Evolutionary conservation across 371 early-diverging fungal genomes (phyloP).

Genomic region (Mortierella sp.): DNA sequence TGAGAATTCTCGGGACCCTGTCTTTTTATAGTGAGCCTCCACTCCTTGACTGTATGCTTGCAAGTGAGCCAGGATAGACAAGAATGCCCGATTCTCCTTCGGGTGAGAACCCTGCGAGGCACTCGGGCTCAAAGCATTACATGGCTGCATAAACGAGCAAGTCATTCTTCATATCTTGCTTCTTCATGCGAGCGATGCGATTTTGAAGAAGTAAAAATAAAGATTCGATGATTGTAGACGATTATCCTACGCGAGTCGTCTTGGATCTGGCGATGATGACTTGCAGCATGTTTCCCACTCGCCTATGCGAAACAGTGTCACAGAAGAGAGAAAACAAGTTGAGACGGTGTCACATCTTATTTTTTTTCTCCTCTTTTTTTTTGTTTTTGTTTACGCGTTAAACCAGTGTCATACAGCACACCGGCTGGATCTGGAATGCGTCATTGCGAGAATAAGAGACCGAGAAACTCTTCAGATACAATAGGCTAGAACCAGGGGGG

Average conservation of each 20-base stretch:
- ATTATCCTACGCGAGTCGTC: too few relatives aligned
- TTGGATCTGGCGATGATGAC: too few relatives aligned
- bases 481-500: neutral
- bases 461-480: neutral
- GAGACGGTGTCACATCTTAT: neutral
- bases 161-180: neutral
- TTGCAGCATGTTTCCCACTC: too few relatives aligned
- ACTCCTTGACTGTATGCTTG: too few relatives aligned
- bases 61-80: neutral
- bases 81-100: neutral
- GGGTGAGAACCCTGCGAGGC: neutral
- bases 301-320: neutral
- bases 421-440: neutral
- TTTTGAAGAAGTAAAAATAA: too few relatives aligned
- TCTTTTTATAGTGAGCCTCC: neutral
- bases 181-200: neutral
- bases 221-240: too few relatives aligned
- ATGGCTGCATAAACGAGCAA: neutral
- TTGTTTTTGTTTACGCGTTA: neutral
- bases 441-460: neutral
- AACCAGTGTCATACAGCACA: neutral
- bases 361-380: too few relatives aligned
- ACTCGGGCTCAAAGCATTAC: neutral
- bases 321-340: neutral
- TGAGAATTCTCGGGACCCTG: neutral